Evolutionary conservation across 441 rosid species (phyloP), one percentile per base, ranked within the genome.

Genomic region (Pelargonium myrrhifolium): DNA sequence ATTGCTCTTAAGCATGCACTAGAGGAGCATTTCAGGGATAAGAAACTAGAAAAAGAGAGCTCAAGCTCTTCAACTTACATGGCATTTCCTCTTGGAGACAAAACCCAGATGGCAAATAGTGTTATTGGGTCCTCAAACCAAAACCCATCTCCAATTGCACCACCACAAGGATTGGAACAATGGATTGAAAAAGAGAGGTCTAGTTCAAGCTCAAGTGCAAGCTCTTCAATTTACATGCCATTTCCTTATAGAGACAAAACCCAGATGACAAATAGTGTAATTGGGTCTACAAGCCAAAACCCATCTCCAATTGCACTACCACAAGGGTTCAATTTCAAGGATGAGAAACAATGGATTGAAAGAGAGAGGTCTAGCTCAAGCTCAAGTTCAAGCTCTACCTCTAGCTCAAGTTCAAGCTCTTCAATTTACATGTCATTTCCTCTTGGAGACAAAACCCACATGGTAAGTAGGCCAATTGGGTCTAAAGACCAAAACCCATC

Each of bases 11-110:
- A 73, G 20, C 71, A 65, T 65, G 22, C 60, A 42, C 69, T 75
- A 21, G 79, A 78, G 37, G 83, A 75, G 60, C 73, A 72, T 70
- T 71, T 60, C 65, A 80, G 68, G 61, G 79, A 83, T 62, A 85
- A 71, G n/a, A n/a, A n/a, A n/a, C n/a, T n/a, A n/a, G n/a, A n/a
- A 65, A 83, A 66, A 42, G 81, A 84, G 73, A 45, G 58, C 24
- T 37, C 78, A 40, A 73, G 75, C 70, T 67, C 76, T 7, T 31
- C 37, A 31, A 18, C 64, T 60, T 67, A 28, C 65, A 75, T 70
- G 69, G 71, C 80, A 68, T 72, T 74, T 77, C 72, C 73, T 28
- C 68, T 67, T 61, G 69, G 75, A 0, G 61, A 76, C 69, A 65
- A 76, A 72, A 72, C 65, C 56, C 66, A 62, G 43, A 45, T 75